Percentiles rank a stretch among this genome's conserved stretches.
phyloP scores from a whole-genome alignment of 2,329 filamentous ascomycete species.

The Aspergillus latus region DNA sequence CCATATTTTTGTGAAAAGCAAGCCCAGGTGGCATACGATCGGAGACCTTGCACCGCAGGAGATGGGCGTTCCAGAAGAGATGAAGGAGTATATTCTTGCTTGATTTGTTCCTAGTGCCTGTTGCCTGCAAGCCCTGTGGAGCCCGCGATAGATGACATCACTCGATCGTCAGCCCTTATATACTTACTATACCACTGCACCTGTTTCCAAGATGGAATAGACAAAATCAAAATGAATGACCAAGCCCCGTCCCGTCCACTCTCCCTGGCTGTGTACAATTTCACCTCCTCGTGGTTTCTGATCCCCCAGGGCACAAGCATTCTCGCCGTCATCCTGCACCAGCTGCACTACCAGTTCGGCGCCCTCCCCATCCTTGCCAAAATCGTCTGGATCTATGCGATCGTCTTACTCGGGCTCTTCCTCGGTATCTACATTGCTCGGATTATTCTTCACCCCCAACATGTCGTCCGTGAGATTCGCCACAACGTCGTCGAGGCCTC shows the following conservation, averaged over 20 bases:
- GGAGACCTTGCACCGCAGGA: neutral
- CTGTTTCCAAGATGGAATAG: too few relatives aligned
- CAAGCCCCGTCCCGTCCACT: conserved; percentile 1
- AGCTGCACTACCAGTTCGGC: conserved; percentile 43
- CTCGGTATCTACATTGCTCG: conserved; percentile 36
- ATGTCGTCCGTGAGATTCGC: conserved; percentile 31
- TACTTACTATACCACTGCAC: neutral
- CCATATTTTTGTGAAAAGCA: conserved; percentile 1
- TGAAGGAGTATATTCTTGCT: neutral
- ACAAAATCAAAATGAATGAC: neutral
- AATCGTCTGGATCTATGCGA: conserved; percentile 42
- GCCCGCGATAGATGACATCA: neutral
- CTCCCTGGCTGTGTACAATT: conserved; percentile 31
- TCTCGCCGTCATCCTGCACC: conserved; percentile 37
- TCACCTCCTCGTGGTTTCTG: conserved; percentile 41
- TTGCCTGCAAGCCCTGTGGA: neutral
- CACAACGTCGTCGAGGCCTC: conserved; percentile 37
- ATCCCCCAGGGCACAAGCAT: conserved; percentile 42
- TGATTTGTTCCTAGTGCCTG: neutral
- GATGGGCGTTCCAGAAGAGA: neutral
- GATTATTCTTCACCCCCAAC: conserved; percentile 31
- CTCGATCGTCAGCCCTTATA: neutral
- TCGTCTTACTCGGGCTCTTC: conserved; percentile 32
- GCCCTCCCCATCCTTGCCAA: conserved; percentile 38
- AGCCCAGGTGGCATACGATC: conserved; percentile 1